Evolutionary conservation across 2,329 filamentous ascomycete species (phyloP).

Genomic region (Colletotrichum musicola): DNA sequence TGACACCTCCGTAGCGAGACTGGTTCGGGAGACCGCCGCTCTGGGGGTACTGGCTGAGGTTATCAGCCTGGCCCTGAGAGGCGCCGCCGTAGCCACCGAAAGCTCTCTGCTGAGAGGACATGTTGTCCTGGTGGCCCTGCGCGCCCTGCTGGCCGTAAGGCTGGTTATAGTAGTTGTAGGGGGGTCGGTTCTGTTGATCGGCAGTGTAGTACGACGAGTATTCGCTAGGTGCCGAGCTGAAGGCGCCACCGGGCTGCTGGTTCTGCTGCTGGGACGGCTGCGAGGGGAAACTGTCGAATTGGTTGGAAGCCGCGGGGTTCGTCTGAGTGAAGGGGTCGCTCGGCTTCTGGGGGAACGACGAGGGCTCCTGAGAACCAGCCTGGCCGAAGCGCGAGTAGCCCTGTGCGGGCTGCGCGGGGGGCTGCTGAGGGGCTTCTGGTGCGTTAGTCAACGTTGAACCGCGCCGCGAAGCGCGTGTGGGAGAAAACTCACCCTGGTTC

Average conservation of each 20-base stretch:
- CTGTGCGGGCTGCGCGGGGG: conserved; percentile 68
- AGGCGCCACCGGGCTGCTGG: conserved; percentile 72
- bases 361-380: conserved; percentile 69
- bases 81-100: conserved; percentile 81
- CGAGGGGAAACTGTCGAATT: conserved; percentile 71
- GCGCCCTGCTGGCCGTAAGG: conserved; percentile 68
- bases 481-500: conserved; percentile 51
- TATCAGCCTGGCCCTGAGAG: conserved; percentile 69
- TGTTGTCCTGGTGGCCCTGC: conserved; percentile 80
- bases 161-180: conserved; percentile 81
- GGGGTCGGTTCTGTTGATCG: conserved; percentile 77
- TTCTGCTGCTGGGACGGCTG: conserved; percentile 61
- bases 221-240: conserved; percentile 81
- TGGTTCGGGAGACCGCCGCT: conserved; percentile 71
- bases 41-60: conserved; percentile 78
- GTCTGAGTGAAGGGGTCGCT: conserved; percentile 91
- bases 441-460: conserved; percentile 1
- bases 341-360: conserved; percentile 78
- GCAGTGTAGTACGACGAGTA: conserved; percentile 89
- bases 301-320: conserved; percentile 60
- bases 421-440: conserved; percentile 59
- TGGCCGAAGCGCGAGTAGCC: conserved; percentile 80
- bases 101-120: conserved; percentile 77
- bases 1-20: conserved; percentile 68
- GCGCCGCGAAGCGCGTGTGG: conserved; percentile 49